Evolutionary conservation across 495 filamentous ascomycete genomes (phyloP), one percentile per base, ranked within the genome.

Genomic region (Penicillium ucsense): DNA sequence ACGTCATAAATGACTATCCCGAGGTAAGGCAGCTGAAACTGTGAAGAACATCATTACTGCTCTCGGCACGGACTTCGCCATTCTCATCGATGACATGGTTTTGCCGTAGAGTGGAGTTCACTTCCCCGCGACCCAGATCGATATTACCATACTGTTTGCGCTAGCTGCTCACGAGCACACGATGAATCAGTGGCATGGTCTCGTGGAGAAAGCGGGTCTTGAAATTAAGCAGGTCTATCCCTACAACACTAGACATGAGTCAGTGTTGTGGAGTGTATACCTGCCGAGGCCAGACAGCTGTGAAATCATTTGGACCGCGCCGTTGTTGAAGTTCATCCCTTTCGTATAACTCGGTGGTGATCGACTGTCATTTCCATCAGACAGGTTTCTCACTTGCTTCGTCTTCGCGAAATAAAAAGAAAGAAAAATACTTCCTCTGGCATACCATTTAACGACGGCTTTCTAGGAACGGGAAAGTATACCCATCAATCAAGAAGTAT

Each of bases 1-100:
- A 61, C 34, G 58, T 76, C 35, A 43, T 78, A 6, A 73, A 76
- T 47, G 67, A 76, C 54, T 70, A 57, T 53, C 53, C 67, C 0
- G 63, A 75, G 41, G 61, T 65, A 27, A 62, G 68, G 63, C 60
- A 34, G 32, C 63, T 5, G 50, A 51, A 12, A 71, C 77, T 30
- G 51, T 78, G 11, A 52, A 58, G 30, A 62, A 63, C 29, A 58
- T 61, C 5, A 59, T 58, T 10, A 11, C 51, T 2, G 69, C 62
- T 6, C 65, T 75, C 58, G 49, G 47, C 11, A 32, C 55, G 0
- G 61, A 70, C 45, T 70, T 67, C 3, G 39, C 60, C 1, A 54
- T 75, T 29, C 45, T 71, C 10, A 60, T 73, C 46, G 69, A 75
- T 51, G 69, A 75, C 11, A 65, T 61, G 55, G 54, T 70, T 7